Percentiles rank a stretch among this genome's conserved stretches.
Evolutionary conservation across 2,329 filamentous ascomycete genomes (phyloP).

Genomic region (Blastomyces silverae): DNA sequence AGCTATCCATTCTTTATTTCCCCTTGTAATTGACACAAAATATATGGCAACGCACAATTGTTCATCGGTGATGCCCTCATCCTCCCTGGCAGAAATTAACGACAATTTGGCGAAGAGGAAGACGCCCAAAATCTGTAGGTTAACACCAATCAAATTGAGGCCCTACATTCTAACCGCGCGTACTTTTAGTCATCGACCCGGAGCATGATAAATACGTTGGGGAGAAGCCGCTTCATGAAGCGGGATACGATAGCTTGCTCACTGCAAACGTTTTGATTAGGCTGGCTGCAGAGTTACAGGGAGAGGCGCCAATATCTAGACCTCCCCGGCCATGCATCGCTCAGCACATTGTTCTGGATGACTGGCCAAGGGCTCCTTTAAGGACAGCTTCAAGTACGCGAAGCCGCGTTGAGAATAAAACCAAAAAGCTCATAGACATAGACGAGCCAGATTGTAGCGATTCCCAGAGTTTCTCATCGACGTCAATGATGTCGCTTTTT

Average conservation of each 20-base stretch:
- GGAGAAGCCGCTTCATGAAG: conserved; percentile 45
- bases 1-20: conserved; percentile 49
- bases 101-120: conserved; percentile 24
- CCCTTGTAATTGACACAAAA: conserved; percentile 56
- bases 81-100: conserved; percentile 30
- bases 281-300: conserved; percentile 48
- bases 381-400: not conserved
- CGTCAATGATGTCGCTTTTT: not conserved
- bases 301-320: conserved; percentile 25
- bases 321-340: not conserved
- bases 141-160: not conserved
- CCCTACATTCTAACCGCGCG: not conserved
- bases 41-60: conserved; percentile 55
- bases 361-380: not conserved
- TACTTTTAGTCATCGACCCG: conserved; percentile 28
- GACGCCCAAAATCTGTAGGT: conserved; percentile 31
- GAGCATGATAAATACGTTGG: conserved; percentile 30
- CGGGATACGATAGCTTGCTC: conserved; percentile 57
- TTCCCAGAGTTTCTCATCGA: not conserved
- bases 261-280: conserved; percentile 54
- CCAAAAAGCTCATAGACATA: conserved; percentile 12
- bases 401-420: not conserved
- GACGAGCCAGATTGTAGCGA: conserved; percentile 12
- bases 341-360: not conserved
- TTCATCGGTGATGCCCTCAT: conserved; percentile 43